Percentiles rank a stretch among this genome's conserved stretches.
phyloP scores from a whole-genome alignment of 176 grass and related monocot species.

The Oryza brachyantha region DNA sequence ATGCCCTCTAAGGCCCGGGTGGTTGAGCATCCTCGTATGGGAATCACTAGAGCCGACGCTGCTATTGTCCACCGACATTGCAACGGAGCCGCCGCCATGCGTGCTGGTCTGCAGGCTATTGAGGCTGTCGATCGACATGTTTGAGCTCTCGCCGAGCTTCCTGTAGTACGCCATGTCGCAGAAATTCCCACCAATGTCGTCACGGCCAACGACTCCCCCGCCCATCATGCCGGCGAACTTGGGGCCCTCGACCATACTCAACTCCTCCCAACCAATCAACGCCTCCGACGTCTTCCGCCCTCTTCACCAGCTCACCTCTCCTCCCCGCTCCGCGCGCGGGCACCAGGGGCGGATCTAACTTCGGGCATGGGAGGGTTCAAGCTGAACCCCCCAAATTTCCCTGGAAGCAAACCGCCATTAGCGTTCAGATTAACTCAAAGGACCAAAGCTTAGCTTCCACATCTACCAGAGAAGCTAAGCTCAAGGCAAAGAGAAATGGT shows the following conservation, averaged over 20 bases:
- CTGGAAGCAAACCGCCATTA: background rate
- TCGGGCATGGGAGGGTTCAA: background rate
- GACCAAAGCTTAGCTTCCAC: background rate
- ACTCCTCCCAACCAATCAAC: background rate
- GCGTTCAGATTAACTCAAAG: background rate
- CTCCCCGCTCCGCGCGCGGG: background rate
- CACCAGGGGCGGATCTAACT: background rate
- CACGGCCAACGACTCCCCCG: slow-evolving; percentile 22
- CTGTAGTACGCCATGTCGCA: slow-evolving; percentile 55
- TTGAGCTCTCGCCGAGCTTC: slow-evolving; percentile 50
- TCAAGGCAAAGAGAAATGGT: background rate
- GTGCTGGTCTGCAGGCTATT: slow-evolving; percentile 46
- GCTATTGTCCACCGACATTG: slow-evolving; percentile 44
- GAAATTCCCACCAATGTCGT: slow-evolving; percentile 34
- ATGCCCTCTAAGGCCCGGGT: slow-evolving; percentile 34
- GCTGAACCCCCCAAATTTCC: background rate
- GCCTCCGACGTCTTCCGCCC: background rate
- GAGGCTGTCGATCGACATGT: slow-evolving; percentile 57
- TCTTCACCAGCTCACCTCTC: background rate
- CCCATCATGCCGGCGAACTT: slow-evolving; percentile 49
- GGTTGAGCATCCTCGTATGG: slow-evolving; percentile 45
- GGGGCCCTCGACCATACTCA: slow-evolving; percentile 47
- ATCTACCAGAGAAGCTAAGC: background rate
- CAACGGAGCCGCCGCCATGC: slow-evolving; percentile 40
- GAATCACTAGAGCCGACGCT: slow-evolving; percentile 51